Base-by-base conservation (phyloP, 345 rosid genomes). In the Brassica rapa region DNA sequence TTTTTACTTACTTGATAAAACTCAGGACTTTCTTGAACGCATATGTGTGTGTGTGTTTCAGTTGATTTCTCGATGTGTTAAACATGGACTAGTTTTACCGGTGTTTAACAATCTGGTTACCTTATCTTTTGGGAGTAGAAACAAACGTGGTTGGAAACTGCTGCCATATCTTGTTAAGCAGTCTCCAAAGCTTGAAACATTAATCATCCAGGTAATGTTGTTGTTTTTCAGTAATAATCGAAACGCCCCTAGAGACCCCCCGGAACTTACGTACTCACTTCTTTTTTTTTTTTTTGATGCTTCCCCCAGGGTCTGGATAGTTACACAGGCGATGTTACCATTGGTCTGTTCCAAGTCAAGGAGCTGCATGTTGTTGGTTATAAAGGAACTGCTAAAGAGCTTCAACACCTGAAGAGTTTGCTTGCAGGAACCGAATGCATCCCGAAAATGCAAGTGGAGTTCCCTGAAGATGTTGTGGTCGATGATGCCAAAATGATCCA, bases 151-250 rank as follows among this genome's bases (percentile, higher is more conserved):
- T 24, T 66, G 72, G 72, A 39, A 6, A 4, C 3, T 66, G 46
- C 30, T 75, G 3, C n/a, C 72, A 5, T 1, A 16, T 56, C 9
- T 75, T 59, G 23, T 75, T 56, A 11, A 56, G 23, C 30, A 66
- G 23, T 66, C 66, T 75, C 57, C 72, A 10, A 75, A 75, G 30
- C 43, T 75, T 35, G 29, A 39, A 75, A 75, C 66, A 24, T 12
- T 66, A 25, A 56, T 32, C 24, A 14, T 74, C 55, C 9, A 73
- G 77, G 69, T 63, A 27, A 27, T 27, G 30, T 27, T 27, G 30
- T 27, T 27, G 30, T 27, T 27, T 27, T 27, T 27, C 30, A 27
- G 4, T 27, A 27, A 27, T 27, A 27, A 27, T 27, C 30, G 30
- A 27, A 27, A 24, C 3, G 25, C 25, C 25, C 25, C 25, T 24